These are phyloP conservation scores for Solanum bukasovii DNA, from an alignment of 257 asterid species.

Conservation along the genomic window DNA sequence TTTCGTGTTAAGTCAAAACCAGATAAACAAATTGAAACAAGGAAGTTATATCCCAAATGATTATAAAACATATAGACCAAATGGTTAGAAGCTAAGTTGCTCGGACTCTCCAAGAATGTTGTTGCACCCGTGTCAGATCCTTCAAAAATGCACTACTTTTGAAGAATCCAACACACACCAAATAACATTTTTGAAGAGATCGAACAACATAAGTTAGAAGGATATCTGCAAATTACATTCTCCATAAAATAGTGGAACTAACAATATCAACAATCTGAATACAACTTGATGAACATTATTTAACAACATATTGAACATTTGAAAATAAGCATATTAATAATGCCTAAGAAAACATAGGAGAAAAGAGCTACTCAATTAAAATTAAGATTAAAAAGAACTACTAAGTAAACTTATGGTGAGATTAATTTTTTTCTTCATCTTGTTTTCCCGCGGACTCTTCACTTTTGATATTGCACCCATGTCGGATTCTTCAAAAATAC, in stretches of 20 bases:
- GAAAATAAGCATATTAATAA: neutral
- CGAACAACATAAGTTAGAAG: neutral
- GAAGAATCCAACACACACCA: fast-evolving
- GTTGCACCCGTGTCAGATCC: no score
- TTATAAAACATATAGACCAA: neutral
- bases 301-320: neutral
- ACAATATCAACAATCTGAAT: neutral
- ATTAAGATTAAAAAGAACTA: neutral
- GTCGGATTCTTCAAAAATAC: no score
- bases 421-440: neutral
- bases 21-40: neutral
- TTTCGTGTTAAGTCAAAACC: neutral
- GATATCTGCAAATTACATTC: neutral
- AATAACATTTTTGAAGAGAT: no score
- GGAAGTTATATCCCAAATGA: neutral
- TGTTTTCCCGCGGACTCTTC: neutral
- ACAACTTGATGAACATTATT: neutral
- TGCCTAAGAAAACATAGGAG: neutral
- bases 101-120: no score
- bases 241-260: neutral
- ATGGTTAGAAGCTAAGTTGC: neutral
- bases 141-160: no score
- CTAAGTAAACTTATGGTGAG: neutral
- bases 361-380: neutral
- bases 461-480: neutral